Percentiles rank a stretch among this genome's conserved stretches.
These are phyloP conservation scores for Peltaster fructicola DNA, from an alignment of 2,329 filamentous ascomycete genomes.

Conservation along the genomic window DNA sequence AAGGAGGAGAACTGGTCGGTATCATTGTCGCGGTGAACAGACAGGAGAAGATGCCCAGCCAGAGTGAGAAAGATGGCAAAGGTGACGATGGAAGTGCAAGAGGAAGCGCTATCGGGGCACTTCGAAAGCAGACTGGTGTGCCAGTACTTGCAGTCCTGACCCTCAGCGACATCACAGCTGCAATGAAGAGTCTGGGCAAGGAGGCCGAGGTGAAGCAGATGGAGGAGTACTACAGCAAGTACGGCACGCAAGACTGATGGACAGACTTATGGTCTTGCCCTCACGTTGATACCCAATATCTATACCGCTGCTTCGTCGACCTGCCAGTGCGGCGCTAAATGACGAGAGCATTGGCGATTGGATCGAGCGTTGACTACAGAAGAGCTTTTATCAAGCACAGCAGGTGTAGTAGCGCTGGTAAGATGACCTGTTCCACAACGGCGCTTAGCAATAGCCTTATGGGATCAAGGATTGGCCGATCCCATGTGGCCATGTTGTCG, in stretches of 20 bases:
- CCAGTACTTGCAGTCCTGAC: conserved; percentile 72
- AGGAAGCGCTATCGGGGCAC: conserved; percentile 69
- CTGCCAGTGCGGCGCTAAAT: no score
- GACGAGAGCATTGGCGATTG: no score
- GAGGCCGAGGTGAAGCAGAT: conserved; percentile 36
- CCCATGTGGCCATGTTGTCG: no score
- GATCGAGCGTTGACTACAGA: no score
- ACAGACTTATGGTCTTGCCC: no score
- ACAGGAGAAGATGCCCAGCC: conserved; percentile 58
- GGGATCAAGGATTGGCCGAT: no score
- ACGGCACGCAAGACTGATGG: conserved; percentile 10
- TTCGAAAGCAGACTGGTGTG: conserved; percentile 66
- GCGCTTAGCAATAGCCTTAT: no score
- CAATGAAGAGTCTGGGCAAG: conserved; percentile 25
- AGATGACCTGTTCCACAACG: no score
- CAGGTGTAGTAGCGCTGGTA: no score
- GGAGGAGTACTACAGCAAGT: conserved; percentile 48
- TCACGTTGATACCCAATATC: no score
- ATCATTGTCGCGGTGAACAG: conserved; percentile 81
- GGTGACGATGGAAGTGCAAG: conserved; percentile 50
- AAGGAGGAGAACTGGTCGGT: conserved; percentile 70
- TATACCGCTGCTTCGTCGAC: no score
- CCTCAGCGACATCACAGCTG: conserved; percentile 54
- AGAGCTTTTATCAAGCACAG: no score
- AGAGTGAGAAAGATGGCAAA: conserved; percentile 21